These are phyloP conservation scores for Aspergillus biplanus DNA, from an alignment of 495 filamentous ascomycete genomes.

Conservation along the genomic window DNA sequence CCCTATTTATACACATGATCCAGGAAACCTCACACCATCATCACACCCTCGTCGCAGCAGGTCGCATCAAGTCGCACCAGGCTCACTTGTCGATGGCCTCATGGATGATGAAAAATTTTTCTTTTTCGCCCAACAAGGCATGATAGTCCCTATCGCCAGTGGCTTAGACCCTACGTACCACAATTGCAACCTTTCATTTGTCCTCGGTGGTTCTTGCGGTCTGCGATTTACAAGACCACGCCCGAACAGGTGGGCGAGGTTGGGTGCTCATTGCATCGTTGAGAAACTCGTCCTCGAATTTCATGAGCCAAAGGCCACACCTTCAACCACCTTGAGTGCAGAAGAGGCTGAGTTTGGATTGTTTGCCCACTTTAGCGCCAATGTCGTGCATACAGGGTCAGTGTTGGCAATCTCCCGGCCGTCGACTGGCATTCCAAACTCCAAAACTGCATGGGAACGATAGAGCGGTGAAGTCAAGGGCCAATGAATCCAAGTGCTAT, in stretches of 20 bases:
- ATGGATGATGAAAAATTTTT: background rate
- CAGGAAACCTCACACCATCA: background rate
- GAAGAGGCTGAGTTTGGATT: background rate
- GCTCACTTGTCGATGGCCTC: background rate
- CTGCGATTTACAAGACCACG: background rate
- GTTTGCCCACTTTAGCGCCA: background rate
- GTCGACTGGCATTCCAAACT: background rate
- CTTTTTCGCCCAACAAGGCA: background rate
- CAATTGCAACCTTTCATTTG: background rate
- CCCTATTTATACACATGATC: background rate
- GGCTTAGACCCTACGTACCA: background rate
- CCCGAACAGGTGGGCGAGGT: background rate
- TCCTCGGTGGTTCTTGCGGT: background rate
- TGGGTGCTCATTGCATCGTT: background rate
- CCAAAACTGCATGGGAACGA: background rate
- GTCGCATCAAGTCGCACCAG: background rate
- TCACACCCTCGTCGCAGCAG: background rate
- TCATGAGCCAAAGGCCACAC: background rate
- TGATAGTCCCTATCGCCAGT: background rate
- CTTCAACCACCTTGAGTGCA: background rate
- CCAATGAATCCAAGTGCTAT: background rate
- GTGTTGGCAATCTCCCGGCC: background rate
- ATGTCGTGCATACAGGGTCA: background rate
- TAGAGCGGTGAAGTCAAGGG: background rate
- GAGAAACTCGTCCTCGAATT: background rate